Evolutionary conservation across 345 rosid species (phyloP).

Genomic region (Pseudoturritis turrita): DNA sequence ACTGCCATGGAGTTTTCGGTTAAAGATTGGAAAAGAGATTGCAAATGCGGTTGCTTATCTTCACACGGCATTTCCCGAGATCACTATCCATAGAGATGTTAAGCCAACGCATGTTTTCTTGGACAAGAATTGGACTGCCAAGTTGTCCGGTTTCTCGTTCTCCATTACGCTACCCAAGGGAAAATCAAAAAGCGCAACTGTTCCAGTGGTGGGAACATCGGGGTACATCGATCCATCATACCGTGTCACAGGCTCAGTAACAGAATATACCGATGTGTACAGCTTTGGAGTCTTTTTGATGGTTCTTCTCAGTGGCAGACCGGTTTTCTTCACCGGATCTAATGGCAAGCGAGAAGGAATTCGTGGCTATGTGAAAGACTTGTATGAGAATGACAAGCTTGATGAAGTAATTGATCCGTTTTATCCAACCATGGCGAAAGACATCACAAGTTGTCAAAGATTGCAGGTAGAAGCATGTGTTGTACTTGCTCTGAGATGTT

Average conservation of each 20-base stretch:
- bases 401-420: not conserved
- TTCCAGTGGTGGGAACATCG: not conserved
- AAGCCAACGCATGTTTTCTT: not conserved
- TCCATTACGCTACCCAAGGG: not conserved
- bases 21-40: slow-evolving; percentile 10
- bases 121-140: slow-evolving; percentile 9
- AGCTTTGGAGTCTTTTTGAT: slow-evolving; percentile 1
- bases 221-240: not conserved
- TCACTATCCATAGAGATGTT: slow-evolving; percentile 1
- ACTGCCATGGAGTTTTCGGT: not conserved
- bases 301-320: not conserved
- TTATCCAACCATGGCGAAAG: not conserved
- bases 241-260: not conserved
- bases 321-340: not conserved
- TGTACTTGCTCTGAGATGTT: not conserved
- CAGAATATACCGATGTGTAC: slow-evolving; percentile 4
- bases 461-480: not conserved
- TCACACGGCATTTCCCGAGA: slow-evolving; percentile 3
- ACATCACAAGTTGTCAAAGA: not conserved
- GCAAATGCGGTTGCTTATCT: slow-evolving; percentile 11
- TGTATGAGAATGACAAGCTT: not conserved
- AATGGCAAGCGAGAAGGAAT: not conserved
- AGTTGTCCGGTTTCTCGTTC: not conserved
- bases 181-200: not conserved
- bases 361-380: not conserved